Percentiles rank a stretch among this genome's conserved stretches.
Conservation (phyloP, 768 basidiomycete species). For the Pleurotus citrinopileatus region DNA sequence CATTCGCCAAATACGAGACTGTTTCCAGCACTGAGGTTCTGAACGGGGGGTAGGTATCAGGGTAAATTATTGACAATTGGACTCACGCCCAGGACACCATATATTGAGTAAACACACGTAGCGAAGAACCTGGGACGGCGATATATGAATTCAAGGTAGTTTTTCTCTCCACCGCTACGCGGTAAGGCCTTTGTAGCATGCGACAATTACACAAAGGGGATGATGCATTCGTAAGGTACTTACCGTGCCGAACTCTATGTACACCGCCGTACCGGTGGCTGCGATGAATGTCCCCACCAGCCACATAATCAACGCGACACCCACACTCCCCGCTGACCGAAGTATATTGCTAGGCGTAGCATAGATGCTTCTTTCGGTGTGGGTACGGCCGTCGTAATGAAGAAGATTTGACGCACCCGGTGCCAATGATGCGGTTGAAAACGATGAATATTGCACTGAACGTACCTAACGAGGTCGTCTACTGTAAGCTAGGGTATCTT, state of each 20-base stretch:
- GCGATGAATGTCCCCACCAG: constrained; percentile 64
- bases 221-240: constrained; percentile 17
- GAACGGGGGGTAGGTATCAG: no score
- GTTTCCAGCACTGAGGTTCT: constrained; percentile 35
- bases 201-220: not conserved
- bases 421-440: constrained; percentile 75
- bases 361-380: constrained; percentile 51
- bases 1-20: constrained; percentile 75
- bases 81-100: constrained; percentile 55
- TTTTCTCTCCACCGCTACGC: constrained; percentile 73
- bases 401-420: constrained; percentile 43
- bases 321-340: constrained; percentile 66
- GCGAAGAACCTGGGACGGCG: constrained; percentile 56
- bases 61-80: not conserved
- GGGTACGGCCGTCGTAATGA: not conserved
- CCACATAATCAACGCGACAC: constrained; percentile 69
- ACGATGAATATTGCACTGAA: constrained; percentile 62
- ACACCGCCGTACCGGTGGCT: constrained; percentile 65
- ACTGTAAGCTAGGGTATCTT: no score
- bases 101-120: constrained; percentile 57
- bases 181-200: constrained; percentile 54
- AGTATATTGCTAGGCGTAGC: constrained; percentile 69
- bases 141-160: constrained; percentile 72
- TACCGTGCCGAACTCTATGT: constrained; percentile 75
- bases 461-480: constrained; percentile 31